Conservation (phyloP, 108 stramenopile species). For the Cyclotella atomus region DNA sequence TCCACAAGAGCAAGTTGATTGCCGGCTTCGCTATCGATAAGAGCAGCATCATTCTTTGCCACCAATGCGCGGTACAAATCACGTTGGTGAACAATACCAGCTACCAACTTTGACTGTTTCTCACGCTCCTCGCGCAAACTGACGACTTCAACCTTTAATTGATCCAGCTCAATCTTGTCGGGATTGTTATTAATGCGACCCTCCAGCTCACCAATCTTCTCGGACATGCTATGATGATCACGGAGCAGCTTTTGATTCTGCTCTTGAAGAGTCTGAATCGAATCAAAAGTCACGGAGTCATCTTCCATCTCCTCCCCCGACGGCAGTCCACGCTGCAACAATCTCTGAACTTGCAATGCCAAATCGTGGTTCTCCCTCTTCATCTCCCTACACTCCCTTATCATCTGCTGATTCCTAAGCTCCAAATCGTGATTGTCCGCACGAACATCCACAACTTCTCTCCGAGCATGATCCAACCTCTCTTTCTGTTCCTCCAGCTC, state of each 20-base stretch:
- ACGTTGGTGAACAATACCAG: constrained; percentile 84
- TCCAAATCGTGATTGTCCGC: constrained; percentile 65
- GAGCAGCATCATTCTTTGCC: constrained; percentile 61
- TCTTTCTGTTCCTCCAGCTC: constrained; percentile 64
- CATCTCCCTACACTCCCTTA: constrained; percentile 48
- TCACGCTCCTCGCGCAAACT: constrained; percentile 70
- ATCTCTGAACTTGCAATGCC: constrained; percentile 84
- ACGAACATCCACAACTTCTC: constrained; percentile 62
- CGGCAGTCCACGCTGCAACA: constrained; percentile 57
- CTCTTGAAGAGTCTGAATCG: constrained; percentile 60
- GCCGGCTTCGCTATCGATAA: constrained; percentile 26
- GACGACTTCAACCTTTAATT: constrained; percentile 57
- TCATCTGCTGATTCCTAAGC: constrained; percentile 49
- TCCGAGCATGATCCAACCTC: constrained; percentile 64
- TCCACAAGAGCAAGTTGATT: constrained; percentile 50
- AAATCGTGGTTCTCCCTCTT: constrained; percentile 71
- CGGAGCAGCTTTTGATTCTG: constrained; percentile 79
- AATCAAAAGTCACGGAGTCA: constrained; percentile 46
- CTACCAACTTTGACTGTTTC: constrained; percentile 73
- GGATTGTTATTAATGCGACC: constrained; percentile 54
- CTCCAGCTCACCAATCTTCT: constrained; percentile 66
- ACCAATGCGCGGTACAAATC: constrained; percentile 84
- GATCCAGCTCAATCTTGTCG: constrained; percentile 56
- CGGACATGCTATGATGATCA: constrained; percentile 62
- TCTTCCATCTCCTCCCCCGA: constrained; percentile 3